Evolutionary conservation across 2,329 filamentous ascomycete genomes (phyloP), one percentile per base, ranked within the genome.

Genomic region (Pyricularia sp.): DNA sequence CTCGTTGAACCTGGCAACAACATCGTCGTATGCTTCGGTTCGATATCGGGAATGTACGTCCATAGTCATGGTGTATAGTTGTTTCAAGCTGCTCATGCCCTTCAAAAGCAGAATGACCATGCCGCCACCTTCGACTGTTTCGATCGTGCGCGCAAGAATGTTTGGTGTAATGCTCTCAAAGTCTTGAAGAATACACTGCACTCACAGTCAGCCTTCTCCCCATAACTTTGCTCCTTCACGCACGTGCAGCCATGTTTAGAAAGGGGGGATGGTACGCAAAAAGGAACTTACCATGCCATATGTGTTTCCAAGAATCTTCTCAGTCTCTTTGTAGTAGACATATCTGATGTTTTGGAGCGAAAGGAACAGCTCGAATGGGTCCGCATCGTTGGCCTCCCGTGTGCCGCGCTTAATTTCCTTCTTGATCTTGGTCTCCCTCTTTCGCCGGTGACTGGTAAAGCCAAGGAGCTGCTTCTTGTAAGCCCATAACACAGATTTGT

Each of bases 101-200:
- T 98, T 98, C 70, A 99, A 82, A 71, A 99, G 83, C 72, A 99
- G 81, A 64, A 99, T 84, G 0, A 98, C 94, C 74, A 99, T 79
- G 28, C 95, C 95, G 72, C 95, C 95, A 72, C 96, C 95, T 79
- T 99, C 94, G 4, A 99, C 96, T 0, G 96, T 99, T 81, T 99
- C 96, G 73, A 99, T 92, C 0, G 94, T 97, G 71, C 94, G 88
- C 26, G 95, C 95, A 36, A 99, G 86, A 72, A 97, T 85, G 77
- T 99, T 99, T n/a, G 95, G 95, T 11, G 95, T 99, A 73, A 99
- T 87, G 59, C 94, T 95, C 80, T 99, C 95, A 75, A 99, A 99
- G 77, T 99, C 95, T 79, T 99, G 95, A 73, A 99, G 82, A 72
- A 99, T 97, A 78, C 93, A 97, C 76, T 74, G 59, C 31, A 64